Base-by-base conservation (phyloP, 73 alveolate genomes). In the Strombidium stylifer region DNA sequence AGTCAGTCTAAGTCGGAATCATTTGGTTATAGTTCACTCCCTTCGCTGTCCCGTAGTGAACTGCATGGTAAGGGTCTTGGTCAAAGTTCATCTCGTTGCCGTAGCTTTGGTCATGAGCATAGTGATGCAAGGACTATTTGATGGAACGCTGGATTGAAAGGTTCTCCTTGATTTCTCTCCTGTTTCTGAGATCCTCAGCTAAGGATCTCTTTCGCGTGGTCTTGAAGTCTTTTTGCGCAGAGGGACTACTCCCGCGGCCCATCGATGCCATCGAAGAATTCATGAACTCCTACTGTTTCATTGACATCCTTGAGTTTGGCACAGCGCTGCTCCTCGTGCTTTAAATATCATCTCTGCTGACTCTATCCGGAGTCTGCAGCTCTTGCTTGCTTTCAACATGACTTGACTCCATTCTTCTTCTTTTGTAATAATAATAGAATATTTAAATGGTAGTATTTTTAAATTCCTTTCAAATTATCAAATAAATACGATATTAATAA, bases 131-230 rank as follows among this genome's bases (percentile, higher is more conserved):
- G 10, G 42, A 4, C 42, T 4, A 32, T 4, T 32, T 32, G 42
- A 10, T 4, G 4, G 42, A 62, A 14, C 19, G 41, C 78, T 25
- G 41, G 5, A 4, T 64, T 65, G 2, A 64, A 44, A 20, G 10
- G 44, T 25, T 64, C 78, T 46, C 45, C 26, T 44, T 46, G 44
- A n/a, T n/a, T 24, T 64, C 78, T 26, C 78, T 24, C 10, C 60
- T 40, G 16, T 37, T 36, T 20, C 73, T 40, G 31, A 59, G 37
- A 4, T 47, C 47, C 47, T 64, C 65, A 45, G 65, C 78, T 10
- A 46, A 25, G 53, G 54, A n/a, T n/a, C n/a, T n/a, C n/a, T n/a
- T n/a, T n/a, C n/a, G n/a, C n/a, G n/a, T n/a, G n/a, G n/a, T n/a
- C n/a, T n/a, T n/a, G n/a, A n/a, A n/a, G n/a, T n/a, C n/a, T n/a